Conservation (phyloP, 2,329 filamentous ascomycete genomes). For the Microcyclosporella mali region DNA sequence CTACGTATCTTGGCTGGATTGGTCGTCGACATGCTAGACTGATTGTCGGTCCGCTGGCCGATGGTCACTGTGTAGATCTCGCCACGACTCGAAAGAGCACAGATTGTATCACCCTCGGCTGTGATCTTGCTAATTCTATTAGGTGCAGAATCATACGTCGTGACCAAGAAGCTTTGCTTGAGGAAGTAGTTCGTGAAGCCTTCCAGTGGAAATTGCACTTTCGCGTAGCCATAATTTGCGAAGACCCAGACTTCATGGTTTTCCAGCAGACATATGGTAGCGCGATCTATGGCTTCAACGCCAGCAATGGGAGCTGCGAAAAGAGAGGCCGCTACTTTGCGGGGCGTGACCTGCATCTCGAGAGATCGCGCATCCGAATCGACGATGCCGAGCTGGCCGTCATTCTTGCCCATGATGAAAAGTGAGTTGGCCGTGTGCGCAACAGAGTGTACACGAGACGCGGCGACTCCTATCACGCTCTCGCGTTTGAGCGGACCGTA, state of each 20-base stretch:
- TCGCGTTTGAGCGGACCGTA: conserved; percentile 90
- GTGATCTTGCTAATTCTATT: conserved; percentile 71
- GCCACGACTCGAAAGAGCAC: conserved; percentile 74
- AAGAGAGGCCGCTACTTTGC: conserved; percentile 81
- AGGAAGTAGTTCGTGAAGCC: conserved; percentile 65
- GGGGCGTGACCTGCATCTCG: conserved; percentile 71
- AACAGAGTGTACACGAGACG: conserved; percentile 86
- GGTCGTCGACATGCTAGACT: conserved; percentile 66
- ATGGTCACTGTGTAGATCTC: conserved; percentile 83
- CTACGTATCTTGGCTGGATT: conserved; percentile 86
- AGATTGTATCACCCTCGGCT: conserved; percentile 85
- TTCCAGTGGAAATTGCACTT: conserved; percentile 74
- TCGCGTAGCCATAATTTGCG: conserved; percentile 92
- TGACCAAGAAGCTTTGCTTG: conserved; percentile 58
- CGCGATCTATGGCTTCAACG: conserved; percentile 83
- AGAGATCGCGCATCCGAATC: conserved; percentile 91
- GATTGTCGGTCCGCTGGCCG: conserved; percentile 60
- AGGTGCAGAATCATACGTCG: conserved; percentile 57
- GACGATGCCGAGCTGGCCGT: conserved; percentile 87
- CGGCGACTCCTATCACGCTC: conserved; percentile 70
- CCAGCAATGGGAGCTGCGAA: conserved; percentile 66
- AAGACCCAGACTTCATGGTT: conserved; percentile 91
- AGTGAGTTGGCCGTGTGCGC: conserved; percentile 74
- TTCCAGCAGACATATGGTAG: conserved; percentile 77
- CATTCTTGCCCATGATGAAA: conserved; percentile 92